Conservation (phyloP, 106 monocot genomes). For the Dendrobium catenatum region DNA sequence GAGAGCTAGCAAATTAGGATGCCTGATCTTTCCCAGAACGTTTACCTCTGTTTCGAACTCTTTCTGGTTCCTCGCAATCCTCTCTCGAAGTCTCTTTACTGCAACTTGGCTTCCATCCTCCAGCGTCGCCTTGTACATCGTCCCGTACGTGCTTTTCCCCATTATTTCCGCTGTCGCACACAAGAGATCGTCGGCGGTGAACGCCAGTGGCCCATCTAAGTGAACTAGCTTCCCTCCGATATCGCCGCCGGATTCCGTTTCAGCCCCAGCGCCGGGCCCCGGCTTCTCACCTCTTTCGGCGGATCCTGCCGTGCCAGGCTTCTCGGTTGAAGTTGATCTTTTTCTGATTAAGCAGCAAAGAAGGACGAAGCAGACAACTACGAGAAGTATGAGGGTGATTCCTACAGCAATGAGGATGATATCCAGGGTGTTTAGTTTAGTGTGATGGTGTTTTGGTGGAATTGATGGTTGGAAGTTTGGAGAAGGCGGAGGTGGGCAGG, state of each 20-base stretch:
- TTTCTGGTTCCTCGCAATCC: conserved; percentile 45
- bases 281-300: conserved; percentile 17
- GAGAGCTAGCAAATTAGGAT: conserved; percentile 62
- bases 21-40: conserved; percentile 66
- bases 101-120: conserved; percentile 54
- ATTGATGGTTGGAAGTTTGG: not conserved
- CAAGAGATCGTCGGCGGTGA: conserved; percentile 84
- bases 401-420: conserved; percentile 51
- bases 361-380: conserved; percentile 46
- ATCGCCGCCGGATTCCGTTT: conserved; percentile 33
- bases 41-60: conserved; percentile 57
- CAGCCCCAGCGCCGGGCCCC: not conserved
- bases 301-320: conserved; percentile 17
- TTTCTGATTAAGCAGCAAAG: conserved; percentile 46
- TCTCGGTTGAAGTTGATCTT: conserved; percentile 7
- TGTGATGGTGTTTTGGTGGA: conserved; percentile 5
- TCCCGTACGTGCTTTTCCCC: conserved; percentile 94
- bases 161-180: conserved; percentile 96
- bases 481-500: conserved; percentile 25
- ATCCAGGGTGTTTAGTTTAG: conserved; percentile 38
- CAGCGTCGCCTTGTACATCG: conserved; percentile 71
- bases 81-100: conserved; percentile 58
- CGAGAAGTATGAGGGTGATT: conserved; percentile 31
- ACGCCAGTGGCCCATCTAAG: conserved; percentile 69
- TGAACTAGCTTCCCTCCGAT: conserved; percentile 78